Percentiles rank a stretch among this genome's conserved stretches.
These are phyloP conservation scores for Backusella australiensis DNA, from an alignment of 192 early-diverging fungal genomes.

Conservation along the genomic window DNA sequence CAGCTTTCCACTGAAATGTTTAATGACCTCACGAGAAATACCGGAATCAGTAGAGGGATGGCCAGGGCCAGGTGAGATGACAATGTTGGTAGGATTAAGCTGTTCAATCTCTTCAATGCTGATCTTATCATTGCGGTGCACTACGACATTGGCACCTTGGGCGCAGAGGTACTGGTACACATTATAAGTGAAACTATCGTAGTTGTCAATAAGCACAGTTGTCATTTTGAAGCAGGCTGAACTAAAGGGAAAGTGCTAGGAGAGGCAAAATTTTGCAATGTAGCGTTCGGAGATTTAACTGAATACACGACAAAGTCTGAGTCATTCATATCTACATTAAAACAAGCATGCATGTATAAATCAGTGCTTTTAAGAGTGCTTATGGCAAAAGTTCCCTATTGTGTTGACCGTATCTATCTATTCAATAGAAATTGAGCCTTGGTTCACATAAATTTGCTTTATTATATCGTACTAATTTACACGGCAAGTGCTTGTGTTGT, in stretches of 20 bases:
- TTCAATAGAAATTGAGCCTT: background rate
- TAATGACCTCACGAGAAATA: slow-evolving; percentile 85
- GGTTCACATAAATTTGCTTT: background rate
- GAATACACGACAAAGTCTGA: background rate
- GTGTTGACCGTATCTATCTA: background rate
- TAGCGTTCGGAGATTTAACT: background rate
- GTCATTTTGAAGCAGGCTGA: slow-evolving; percentile 36
- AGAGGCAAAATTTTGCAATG: background rate
- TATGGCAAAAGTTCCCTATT: background rate
- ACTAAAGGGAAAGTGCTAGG: background rate
- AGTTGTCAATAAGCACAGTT: slow-evolving; percentile 93
- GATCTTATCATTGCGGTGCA: slow-evolving; percentile 93
- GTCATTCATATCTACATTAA: background rate
- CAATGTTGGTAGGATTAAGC: slow-evolving; percentile 88
- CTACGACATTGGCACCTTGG: slow-evolving; percentile 89
- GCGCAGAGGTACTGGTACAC: slow-evolving; percentile 93
- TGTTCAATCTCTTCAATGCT: slow-evolving; percentile 80
- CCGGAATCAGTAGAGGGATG: slow-evolving; percentile 88
- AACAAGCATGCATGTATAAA: background rate
- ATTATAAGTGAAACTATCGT: slow-evolving; percentile 99
- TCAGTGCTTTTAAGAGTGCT: background rate
- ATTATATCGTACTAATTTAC: background rate
- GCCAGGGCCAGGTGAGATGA: slow-evolving; percentile 97
- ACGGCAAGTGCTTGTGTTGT: background rate
- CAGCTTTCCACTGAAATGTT: slow-evolving; percentile 88